Evolutionary conservation across 352 stramenopile genomes (phyloP), one percentile per base, ranked within the genome.

Genomic region (Phytophthora citricola): DNA sequence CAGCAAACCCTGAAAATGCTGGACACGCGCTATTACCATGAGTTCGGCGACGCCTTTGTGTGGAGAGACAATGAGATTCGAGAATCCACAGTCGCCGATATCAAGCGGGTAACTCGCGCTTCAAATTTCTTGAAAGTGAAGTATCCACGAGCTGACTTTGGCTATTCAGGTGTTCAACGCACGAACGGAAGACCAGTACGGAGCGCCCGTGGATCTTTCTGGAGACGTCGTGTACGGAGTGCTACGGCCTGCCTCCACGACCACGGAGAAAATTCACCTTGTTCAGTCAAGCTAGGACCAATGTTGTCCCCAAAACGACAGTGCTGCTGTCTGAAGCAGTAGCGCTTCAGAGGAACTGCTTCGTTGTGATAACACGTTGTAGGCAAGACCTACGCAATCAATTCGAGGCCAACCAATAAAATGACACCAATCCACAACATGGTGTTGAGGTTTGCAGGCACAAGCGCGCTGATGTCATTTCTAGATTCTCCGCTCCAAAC

Each of bases 1-100:
- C 22, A 51, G 11, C 49, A 89, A 78, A 71, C 66, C 44, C 58
- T 89, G 6, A 77, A 76, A 51, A 50, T 91, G 3, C 41, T 78
- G 12, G 80, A 91, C 38, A 83, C 78, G 1, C 76, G 82, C 22
- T 89, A 89, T 50, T 89, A 89, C 52, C 82, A 91, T 38, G 80
- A 89, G 38, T 91, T 89, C 50, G 78, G 60, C 10, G 32, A 80
- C 36, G 47, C 71, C 2, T 85, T 87, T 38, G 56, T 91, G 29
- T 87, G 79, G 73, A 66, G 82, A 34, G 82, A 89, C 57, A 71
- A 79, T 22, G 74, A 91, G 62, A 45, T 66, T 14, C 73, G 82
- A 9, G 52, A 85, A 62, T 67, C 71, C 5, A 76, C 34, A 5
- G 69, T 83, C 12, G 17, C 31, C 9, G 71, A 76, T 20, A 61